Base-by-base conservation (phyloP, 441 rosid genomes). In the Flueggea neowawraea region DNA sequence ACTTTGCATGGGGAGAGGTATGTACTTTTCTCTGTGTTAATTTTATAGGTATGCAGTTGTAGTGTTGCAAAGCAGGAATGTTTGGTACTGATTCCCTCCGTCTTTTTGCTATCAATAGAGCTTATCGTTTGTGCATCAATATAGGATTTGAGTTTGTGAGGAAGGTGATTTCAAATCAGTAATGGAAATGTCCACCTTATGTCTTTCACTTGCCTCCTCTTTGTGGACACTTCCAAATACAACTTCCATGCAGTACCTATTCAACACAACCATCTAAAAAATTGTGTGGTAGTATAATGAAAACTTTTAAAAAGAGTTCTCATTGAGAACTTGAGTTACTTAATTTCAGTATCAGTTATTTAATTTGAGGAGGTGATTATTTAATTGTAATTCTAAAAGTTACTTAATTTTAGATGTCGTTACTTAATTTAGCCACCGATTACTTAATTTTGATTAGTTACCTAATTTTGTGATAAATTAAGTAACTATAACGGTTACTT, bases 31-130 rank as follows among this genome's bases (percentile, higher is more conserved):
- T 60, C 67, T 66, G 52, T 69, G 3, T 47, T 52, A 55, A 69
- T 41, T 69, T 73, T 67, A 73, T 54, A 55, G 63, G 16, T 66
- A 67, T 56, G 66, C 73, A 28, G 16, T 73, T 77, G 81, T 77
- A 69, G 49, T 67, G 60, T 61, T 70, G 65, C 62, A 52, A 70
- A 73, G 22, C 50, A 57, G 55, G 75, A 73, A 73, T 73, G 75
- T 77, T 67, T 76, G 73, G 78, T 75, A 52, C 52, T 16, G 49
- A 52, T 47, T 17, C 2, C 31, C 41, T 11, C 8, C 58, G 75
- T 73, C 73, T 4, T 58, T 65, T 70, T 69, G 64, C 72, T 64
- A 55, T 56, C 66, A 61, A 67, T 59, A 54, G 36, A 17, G 50
- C 36, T 64, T 54, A 76, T 76, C 73, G 62, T 66, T 73, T 69